phyloP scores from a whole-genome alignment of 2,329 filamentous ascomycete genomes.

The Whalleya microplaca region DNA sequence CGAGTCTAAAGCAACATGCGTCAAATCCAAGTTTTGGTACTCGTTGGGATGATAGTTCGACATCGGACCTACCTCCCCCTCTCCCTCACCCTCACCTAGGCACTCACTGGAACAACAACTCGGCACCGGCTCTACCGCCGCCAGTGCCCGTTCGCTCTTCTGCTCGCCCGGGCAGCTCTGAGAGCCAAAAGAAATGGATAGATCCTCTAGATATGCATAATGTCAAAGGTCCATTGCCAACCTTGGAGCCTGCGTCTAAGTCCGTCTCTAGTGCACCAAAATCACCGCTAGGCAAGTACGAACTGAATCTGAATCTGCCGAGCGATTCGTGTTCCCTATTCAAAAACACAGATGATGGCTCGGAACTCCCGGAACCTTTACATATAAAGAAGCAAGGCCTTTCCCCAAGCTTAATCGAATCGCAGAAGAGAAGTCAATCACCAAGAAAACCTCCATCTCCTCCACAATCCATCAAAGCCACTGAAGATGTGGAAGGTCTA shows the following conservation, averaged over 20 bases:
- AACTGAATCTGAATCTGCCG: conserved; percentile 40
- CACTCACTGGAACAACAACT: conserved; percentile 41
- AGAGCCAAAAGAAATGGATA: conserved; percentile 46
- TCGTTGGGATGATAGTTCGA: conserved; percentile 40
- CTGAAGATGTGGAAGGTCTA: conserved; percentile 19
- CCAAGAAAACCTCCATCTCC: conserved; percentile 39
- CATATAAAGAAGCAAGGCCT: conserved; percentile 29
- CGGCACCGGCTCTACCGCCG: conserved; percentile 42
- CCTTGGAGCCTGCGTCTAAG: conserved; percentile 24
- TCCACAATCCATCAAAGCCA: conserved; percentile 39
- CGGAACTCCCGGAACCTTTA: conserved; percentile 26
- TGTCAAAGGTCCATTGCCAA: conserved; percentile 32
- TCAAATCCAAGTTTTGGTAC: conserved; percentile 38
- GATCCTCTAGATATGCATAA: conserved; percentile 55
- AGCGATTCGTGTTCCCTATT: conserved; percentile 34
- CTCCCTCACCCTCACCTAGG: conserved; percentile 35
- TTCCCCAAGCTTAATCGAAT: conserved; percentile 7
- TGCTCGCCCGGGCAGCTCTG: conserved; percentile 38
- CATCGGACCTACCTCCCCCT: conserved; percentile 41
- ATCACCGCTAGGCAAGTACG: conserved; percentile 47
- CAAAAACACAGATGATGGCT: conserved; percentile 35
- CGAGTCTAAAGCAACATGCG: conserved; percentile 32
- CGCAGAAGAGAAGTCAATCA: conserved; percentile 13
- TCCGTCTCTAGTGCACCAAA: conserved; percentile 27
- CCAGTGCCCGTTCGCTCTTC: conserved; percentile 38